These are phyloP conservation scores for Rhizophagus prolifer DNA, from an alignment of 192 early-diverging fungal genomes.

Conservation along the genomic window DNA sequence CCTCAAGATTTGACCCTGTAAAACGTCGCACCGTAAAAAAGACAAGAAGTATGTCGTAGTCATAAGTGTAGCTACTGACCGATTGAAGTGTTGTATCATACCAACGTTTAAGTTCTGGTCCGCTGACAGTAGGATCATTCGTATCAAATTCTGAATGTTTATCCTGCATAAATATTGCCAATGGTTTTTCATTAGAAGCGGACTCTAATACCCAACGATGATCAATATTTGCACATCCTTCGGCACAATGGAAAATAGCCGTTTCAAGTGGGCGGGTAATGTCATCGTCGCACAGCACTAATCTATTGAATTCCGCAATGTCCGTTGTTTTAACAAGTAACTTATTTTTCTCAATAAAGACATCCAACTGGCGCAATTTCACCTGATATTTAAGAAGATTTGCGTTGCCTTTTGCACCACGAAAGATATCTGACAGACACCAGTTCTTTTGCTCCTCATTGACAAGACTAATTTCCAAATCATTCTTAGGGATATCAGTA, in stretches of 20 bases:
- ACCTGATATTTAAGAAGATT: constrained; percentile 11
- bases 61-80: too few relatives aligned
- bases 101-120: neutral
- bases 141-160: neutral
- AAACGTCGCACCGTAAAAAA: too few relatives aligned
- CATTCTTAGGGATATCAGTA: too few relatives aligned
- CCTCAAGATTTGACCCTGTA: neutral
- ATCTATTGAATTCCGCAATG: neutral
- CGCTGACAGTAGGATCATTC: neutral
- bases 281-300: too few relatives aligned
- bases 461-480: too few relatives aligned
- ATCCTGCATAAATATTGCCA: constrained; percentile 15
- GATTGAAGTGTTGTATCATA: neutral
- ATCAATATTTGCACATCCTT: too few relatives aligned
- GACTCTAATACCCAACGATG: neutral
- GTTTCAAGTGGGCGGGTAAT: neutral
- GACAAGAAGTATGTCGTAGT: too few relatives aligned
- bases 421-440: constrained; percentile 19
- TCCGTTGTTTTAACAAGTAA: neutral
- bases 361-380: neutral
- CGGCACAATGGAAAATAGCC: neutral
- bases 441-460: neutral
- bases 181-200: neutral
- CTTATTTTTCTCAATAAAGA: constrained; percentile 10
- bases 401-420: neutral